Conservation (phyloP, 2,329 filamentous ascomycete species). For the Lachnellula subtilissima region DNA sequence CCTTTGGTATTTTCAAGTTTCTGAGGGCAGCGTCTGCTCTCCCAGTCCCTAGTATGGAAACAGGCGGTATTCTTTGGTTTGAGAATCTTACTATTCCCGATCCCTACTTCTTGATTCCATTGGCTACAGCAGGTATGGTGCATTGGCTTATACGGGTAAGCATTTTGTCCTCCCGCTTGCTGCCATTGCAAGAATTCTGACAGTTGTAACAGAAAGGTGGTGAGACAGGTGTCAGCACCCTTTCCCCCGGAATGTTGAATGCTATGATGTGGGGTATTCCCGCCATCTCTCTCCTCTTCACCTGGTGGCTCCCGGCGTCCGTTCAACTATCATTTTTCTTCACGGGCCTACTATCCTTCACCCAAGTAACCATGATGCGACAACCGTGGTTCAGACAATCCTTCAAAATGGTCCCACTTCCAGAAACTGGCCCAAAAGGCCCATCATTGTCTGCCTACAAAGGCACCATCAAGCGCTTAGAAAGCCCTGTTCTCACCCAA, state of each 20-base stretch:
- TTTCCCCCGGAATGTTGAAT: slow-evolving; percentile 33
- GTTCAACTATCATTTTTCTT: slow-evolving; percentile 60
- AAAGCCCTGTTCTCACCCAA: slow-evolving; percentile 13
- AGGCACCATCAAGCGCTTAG: slow-evolving; percentile 11
- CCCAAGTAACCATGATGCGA: slow-evolving; percentile 44
- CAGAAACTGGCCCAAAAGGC: slow-evolving; percentile 5
- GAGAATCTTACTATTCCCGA: slow-evolving; percentile 70
- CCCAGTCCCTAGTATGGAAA: slow-evolving; percentile 74
- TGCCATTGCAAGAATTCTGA: slow-evolving; percentile 1
- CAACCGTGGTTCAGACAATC: slow-evolving; percentile 34
- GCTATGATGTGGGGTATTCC: slow-evolving; percentile 47
- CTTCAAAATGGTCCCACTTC: slow-evolving; percentile 34
- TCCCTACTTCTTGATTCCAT: slow-evolving; percentile 71
- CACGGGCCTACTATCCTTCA: slow-evolving; percentile 34
- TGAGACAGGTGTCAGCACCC: slow-evolving; percentile 39
- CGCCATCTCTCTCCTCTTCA: slow-evolving; percentile 47
- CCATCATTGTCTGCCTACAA: slow-evolving; percentile 11
- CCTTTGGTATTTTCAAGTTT: slow-evolving; percentile 76
- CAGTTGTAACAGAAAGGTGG: slow-evolving; percentile 39
- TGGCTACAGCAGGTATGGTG: slow-evolving; percentile 55
- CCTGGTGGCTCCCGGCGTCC: slow-evolving; percentile 41
- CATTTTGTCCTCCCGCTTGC: background rate
- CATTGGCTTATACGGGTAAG: slow-evolving; percentile 35
- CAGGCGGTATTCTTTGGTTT: slow-evolving; percentile 73
- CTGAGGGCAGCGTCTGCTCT: slow-evolving; percentile 68